Evolutionary conservation across 495 filamentous ascomycete genomes (phyloP).

Genomic region (Rusavskia elegans): DNA sequence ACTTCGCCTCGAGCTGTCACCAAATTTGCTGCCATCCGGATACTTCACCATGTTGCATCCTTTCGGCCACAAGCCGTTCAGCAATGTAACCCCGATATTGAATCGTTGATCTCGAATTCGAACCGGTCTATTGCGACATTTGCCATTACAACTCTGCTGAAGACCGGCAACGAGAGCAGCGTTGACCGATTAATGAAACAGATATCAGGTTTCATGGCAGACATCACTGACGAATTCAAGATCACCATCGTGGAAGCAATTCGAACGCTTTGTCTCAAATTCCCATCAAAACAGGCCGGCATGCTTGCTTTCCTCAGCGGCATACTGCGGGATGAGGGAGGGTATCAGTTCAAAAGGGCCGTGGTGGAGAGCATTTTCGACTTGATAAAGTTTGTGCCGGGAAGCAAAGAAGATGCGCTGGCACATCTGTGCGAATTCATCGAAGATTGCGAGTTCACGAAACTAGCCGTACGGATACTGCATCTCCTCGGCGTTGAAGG

Average conservation of each 20-base stretch:
- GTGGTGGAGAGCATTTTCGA: slow-evolving; percentile 99
- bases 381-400: slow-evolving; percentile 95
- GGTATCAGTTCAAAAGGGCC: slow-evolving; percentile 94
- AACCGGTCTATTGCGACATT: slow-evolving; percentile 98
- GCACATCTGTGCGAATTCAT: slow-evolving; percentile 98
- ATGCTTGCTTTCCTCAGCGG: slow-evolving; percentile 95
- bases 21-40: slow-evolving; percentile 94
- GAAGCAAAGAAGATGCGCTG: slow-evolving; percentile 90
- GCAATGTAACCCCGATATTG: slow-evolving; percentile 91
- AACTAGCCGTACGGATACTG: slow-evolving; percentile 86
- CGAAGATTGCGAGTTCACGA: slow-evolving; percentile 98
- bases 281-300: slow-evolving; percentile 92
- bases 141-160: slow-evolving; percentile 92
- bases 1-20: slow-evolving; percentile 93
- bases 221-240: slow-evolving; percentile 98
- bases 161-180: slow-evolving; percentile 93
- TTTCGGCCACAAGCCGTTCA: slow-evolving; percentile 90
- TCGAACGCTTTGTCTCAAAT: slow-evolving; percentile 90
- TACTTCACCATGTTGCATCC: slow-evolving; percentile 86
- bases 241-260: slow-evolving; percentile 98
- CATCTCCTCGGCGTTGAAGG: slow-evolving; percentile 90
- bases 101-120: slow-evolving; percentile 84
- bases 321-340: slow-evolving; percentile 88
- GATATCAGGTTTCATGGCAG: slow-evolving; percentile 91
- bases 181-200: slow-evolving; percentile 98